A percentile compares a stretch with the other conserved stretches of the same genome.
These are phyloP conservation scores for Cordia subcordata DNA, from an alignment of 257 asterid genomes.

Conservation along the genomic window DNA sequence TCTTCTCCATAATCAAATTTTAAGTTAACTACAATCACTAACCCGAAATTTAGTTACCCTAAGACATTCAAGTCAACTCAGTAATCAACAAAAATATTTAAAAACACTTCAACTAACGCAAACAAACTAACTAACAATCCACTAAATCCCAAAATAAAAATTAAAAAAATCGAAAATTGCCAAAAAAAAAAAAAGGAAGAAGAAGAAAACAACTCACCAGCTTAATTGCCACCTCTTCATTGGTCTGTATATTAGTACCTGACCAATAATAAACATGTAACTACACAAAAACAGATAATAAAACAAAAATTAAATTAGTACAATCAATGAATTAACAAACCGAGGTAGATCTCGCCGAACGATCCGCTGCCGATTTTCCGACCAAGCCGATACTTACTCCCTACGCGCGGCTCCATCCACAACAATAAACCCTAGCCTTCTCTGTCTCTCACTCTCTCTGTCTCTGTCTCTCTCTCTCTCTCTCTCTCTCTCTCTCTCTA, in stretches of 20 bases:
- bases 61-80: neutral
- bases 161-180: too few relatives aligned
- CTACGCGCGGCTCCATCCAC: slow-evolving; percentile 43
- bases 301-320: neutral
- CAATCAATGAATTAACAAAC: slow-evolving; percentile 12
- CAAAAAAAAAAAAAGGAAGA: neutral
- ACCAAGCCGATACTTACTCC: slow-evolving; percentile 38
- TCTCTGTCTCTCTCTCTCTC: neutral
- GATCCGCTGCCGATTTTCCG: slow-evolving; percentile 51
- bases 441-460: neutral
- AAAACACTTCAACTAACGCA: slow-evolving; percentile 1
- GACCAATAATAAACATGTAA: slow-evolving; percentile 4
- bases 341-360: slow-evolving; percentile 48
- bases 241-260: slow-evolving; percentile 69
- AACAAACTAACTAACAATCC: neutral
- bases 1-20: neutral
- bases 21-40: neutral
- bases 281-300: neutral
- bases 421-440: slow-evolving; percentile 2
- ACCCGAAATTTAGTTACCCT: too few relatives aligned
- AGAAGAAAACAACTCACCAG: slow-evolving; percentile 46
- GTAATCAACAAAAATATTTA: neutral
- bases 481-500: too few relatives aligned
- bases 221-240: slow-evolving; percentile 87
- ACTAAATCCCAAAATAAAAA: neutral